Evolutionary conservation across 2,329 filamentous ascomycete genomes (phyloP).

Genomic region (Erysiphe pulchra): DNA sequence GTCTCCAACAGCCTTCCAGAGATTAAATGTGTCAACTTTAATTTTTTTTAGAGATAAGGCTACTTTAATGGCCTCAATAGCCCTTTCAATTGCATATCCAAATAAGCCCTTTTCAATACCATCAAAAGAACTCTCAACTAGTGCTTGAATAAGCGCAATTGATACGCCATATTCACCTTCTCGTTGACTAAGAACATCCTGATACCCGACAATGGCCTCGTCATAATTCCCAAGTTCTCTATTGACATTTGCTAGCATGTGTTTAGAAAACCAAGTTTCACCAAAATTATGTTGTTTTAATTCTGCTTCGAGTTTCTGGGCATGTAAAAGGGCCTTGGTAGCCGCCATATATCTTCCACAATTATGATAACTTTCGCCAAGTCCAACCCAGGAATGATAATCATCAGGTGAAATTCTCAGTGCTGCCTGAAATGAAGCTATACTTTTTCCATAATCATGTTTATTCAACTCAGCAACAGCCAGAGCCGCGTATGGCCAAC

Average conservation of each 20-base stretch:
- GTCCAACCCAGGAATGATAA: conserved; percentile 86
- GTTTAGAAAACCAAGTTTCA: conserved; percentile 84
- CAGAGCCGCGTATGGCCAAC: conserved; percentile 85
- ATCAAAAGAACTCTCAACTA: conserved; percentile 57
- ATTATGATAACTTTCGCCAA: conserved; percentile 93
- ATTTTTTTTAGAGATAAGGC: conserved; percentile 33
- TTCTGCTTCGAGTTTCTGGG: conserved; percentile 45
- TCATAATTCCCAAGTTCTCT: conserved; percentile 80
- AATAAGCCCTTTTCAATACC: conserved; percentile 65
- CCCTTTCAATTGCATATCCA: conserved; percentile 52
- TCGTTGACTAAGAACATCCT: conserved; percentile 39
- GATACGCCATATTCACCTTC: conserved; percentile 63
- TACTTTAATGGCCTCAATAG: conserved; percentile 40
- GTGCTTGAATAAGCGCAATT: conserved; percentile 67
- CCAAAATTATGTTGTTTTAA: conserved; percentile 26
- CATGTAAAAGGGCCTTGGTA: conserved; percentile 69
- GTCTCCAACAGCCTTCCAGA: conserved; percentile 85
- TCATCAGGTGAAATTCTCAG: conserved; percentile 61
- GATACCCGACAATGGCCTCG: conserved; percentile 53
- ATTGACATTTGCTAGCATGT: conserved; percentile 89
- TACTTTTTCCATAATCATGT: conserved; percentile 68
- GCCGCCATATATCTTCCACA: conserved; percentile 88
- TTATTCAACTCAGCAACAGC: conserved; percentile 89
- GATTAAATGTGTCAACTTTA: conserved; percentile 55
- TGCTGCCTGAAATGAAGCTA: conserved; percentile 77